Evolutionary conservation across 1,284 basidiomycete genomes (phyloP), one percentile per base, ranked within the genome.

Genomic region (Porodaedalea pini): DNA sequence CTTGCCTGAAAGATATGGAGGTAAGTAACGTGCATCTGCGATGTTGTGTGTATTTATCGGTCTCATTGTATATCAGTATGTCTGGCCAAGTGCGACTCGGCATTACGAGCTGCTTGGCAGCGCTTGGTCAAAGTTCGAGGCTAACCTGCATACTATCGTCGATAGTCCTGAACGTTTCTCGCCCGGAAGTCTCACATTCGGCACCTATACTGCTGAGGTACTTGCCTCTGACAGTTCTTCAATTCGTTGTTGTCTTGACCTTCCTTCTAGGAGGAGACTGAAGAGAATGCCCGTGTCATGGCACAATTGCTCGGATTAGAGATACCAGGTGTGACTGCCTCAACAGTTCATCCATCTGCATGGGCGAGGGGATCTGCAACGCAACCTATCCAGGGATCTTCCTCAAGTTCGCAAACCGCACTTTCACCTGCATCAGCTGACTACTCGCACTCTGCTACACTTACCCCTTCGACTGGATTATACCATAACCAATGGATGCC

Each of bases 61-160:
- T 31, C 37, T 55, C 8, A 49, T 40, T 2, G 4, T 41, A 15
- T 17, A 2, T 44, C 60, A 78, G 70, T 62, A 68, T 44, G 66
- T 74, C 2, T 93, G 90, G 91, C 88, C 90, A 1, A 86, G 82
- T 65, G 88, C 90, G 11, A 73, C 76, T 13, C 80, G 89, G 25
- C 81, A 86, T 21, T 83, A 80, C 71, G 85, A 86, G 39, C 73
- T 92, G 32, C 71, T 92, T 43, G 79, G 85, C 63, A 88, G 89
- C 8, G 85, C 82, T 37, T 81, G 83, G 63, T 73, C 86, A 27
- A 77, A 78, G 41, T 73, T 79, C 27, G 76, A 83, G 58, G 73
- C 73, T 55, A 68, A 74, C 40, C 63, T 70, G 29, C 65, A 70
- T 4, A 15, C 43, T 13, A 34, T n/a, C 10, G 8, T 48, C 7